Evolutionary conservation across 768 basidiomycete genomes (phyloP).

Genomic region (Hericium coralloides): DNA sequence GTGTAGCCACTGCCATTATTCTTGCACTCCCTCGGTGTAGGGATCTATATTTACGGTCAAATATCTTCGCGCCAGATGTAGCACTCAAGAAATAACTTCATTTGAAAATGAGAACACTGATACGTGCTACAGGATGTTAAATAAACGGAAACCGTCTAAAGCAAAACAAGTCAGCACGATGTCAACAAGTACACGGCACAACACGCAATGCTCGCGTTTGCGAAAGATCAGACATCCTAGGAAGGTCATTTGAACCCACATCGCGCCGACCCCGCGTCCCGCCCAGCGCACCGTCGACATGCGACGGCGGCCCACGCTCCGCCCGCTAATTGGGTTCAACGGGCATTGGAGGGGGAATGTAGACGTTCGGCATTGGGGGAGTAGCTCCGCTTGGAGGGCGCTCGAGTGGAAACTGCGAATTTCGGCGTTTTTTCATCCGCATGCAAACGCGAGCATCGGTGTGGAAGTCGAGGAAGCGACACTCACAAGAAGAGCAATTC

Average conservation of each 20-base stretch:
- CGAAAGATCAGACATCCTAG: slow-evolving; percentile 3
- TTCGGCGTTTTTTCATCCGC: slow-evolving; percentile 34
- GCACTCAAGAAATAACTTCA: too few species aligned
- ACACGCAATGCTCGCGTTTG: neutral
- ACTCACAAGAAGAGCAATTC: slow-evolving; percentile 3
- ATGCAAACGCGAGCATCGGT: neutral
- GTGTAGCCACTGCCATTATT: too few species aligned
- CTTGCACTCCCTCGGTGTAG: too few species aligned
- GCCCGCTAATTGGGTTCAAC: slow-evolving; percentile 20
- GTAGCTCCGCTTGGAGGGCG: slow-evolving; percentile 55
- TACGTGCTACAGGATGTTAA: too few species aligned
- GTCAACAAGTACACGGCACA: too few species aligned
- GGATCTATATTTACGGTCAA: too few species aligned
- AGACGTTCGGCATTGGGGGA: slow-evolving; percentile 66
- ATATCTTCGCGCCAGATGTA: too few species aligned
- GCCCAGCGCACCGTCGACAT: slow-evolving; percentile 53
- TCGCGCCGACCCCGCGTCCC: slow-evolving; percentile 62
- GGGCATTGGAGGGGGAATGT: slow-evolving; percentile 42
- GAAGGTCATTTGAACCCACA: slow-evolving; percentile 25
- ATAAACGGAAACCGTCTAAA: too few species aligned
- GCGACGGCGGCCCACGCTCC: slow-evolving; percentile 54
- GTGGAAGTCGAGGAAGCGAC: too few species aligned
- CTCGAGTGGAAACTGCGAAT: slow-evolving; percentile 89
- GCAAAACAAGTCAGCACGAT: too few species aligned
- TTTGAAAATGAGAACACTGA: too few species aligned